Evolutionary conservation across 2,329 filamentous ascomycete genomes (phyloP).

Genomic region (Colletotrichum echinochloae): DNA sequence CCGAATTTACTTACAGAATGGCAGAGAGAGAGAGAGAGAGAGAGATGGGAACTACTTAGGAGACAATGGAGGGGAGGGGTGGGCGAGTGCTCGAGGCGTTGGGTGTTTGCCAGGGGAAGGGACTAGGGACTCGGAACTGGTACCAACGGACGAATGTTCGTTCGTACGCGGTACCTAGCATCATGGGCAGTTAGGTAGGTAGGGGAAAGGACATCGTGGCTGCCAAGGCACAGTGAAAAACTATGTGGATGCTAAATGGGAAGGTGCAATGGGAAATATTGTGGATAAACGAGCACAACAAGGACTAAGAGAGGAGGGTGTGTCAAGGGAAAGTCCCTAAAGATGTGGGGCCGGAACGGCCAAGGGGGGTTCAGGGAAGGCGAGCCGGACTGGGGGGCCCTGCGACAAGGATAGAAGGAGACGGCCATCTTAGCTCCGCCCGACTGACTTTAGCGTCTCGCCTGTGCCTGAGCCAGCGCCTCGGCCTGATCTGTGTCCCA

Average conservation of each 20-base stretch:
- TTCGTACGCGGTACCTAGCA: too few relatives aligned
- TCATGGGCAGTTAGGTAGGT: too few relatives aligned
- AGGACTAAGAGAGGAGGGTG: conserved; percentile 13
- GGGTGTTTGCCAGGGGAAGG: neutral
- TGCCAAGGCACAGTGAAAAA: conserved; percentile 31
- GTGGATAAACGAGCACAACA: conserved; percentile 22
- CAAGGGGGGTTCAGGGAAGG: conserved; percentile 13
- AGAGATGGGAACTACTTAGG: too few relatives aligned
- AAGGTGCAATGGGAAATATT: conserved; percentile 26
- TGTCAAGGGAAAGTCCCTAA: neutral
- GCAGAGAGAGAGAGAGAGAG: neutral
- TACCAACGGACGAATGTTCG: too few relatives aligned
- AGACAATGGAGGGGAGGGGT: neutral
- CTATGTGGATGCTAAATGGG: conserved; percentile 22
- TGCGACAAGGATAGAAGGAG: conserved; percentile 8
- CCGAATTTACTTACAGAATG: neutral
- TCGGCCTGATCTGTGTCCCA: neutral
- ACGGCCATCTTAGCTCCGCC: conserved; percentile 16
- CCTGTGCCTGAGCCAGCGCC: conserved; percentile 33
- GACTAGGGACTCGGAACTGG: neutral
- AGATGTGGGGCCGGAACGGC: neutral
- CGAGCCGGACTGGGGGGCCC: neutral
- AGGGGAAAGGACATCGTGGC: conserved; percentile 19
- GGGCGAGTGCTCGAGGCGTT: neutral
- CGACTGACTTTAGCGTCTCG: conserved; percentile 19